Evolutionary conservation across 2,329 filamentous ascomycete genomes (phyloP).

Genomic region (Fusarium continuum): DNA sequence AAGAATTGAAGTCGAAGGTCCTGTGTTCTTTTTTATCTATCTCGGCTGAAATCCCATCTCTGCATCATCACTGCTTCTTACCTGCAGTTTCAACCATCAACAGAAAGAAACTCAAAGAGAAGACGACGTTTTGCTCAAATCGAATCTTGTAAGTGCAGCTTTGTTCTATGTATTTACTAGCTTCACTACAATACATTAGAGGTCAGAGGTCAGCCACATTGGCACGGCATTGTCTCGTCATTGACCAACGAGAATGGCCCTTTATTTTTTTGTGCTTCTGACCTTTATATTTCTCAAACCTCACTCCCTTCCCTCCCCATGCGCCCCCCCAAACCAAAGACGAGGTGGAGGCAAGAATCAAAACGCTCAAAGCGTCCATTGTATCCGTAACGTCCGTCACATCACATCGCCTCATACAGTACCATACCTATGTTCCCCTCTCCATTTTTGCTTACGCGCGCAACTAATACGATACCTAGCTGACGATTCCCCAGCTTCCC

Average conservation of each 20-base stretch:
- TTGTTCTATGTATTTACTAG: slow-evolving; percentile 10
- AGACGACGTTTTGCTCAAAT: slow-evolving; percentile 9
- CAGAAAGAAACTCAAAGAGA: not conserved
- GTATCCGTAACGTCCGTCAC: slow-evolving; percentile 1
- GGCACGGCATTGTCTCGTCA: slow-evolving; percentile 26
- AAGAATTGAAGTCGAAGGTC: slow-evolving; percentile 21
- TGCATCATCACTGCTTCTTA: slow-evolving; percentile 18
- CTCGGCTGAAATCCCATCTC: slow-evolving; percentile 27
- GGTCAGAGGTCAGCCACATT: slow-evolving; percentile 30
- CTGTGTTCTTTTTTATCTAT: slow-evolving; percentile 27
- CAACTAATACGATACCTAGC: slow-evolving; percentile 29
- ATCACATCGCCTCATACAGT: slow-evolving; percentile 22
- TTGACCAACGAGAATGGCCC: slow-evolving; percentile 33
- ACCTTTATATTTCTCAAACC: not conserved
- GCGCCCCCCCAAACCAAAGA: no score
- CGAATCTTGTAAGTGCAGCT: slow-evolving; percentile 28
- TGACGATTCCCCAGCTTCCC: slow-evolving; percentile 37
- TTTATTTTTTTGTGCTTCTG: not conserved
- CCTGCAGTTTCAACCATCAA: slow-evolving; percentile 11
- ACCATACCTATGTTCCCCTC: slow-evolving; percentile 21
- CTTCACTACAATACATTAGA: slow-evolving; percentile 10
- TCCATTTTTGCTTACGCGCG: slow-evolving; percentile 9
- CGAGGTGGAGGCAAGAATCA: not conserved
- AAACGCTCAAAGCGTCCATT: slow-evolving; percentile 6
- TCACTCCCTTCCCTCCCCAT: slow-evolving; percentile 17